Base-by-base conservation (phyloP, 2,329 filamentous ascomycete species). In the Phoma sp. region DNA sequence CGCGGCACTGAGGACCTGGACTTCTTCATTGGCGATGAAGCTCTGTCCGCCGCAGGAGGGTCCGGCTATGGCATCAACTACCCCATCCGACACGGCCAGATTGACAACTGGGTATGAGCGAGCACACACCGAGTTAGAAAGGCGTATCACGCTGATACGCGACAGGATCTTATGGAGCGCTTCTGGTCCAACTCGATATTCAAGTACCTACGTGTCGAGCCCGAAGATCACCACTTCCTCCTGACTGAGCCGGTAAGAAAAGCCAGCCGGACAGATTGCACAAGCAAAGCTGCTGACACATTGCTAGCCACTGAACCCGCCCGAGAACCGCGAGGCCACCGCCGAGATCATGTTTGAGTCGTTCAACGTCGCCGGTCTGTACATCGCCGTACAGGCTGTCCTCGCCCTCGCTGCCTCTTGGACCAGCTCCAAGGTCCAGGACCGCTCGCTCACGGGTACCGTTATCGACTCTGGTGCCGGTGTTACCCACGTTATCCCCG, bases 131-230 rank as follows among this genome's bases (percentile, higher is more conserved):
- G 40, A 27, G 8, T 2, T 4, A 6, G 14, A 11, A 29, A 29
- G 27, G 27, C 9, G 27, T 29, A 24, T n/a, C 14, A 33, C 57
- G 43, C 61, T 69, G 42, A 71, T 52, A 35, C 13, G 33, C 40
- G 29, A 58, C 49, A 95, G 90, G 95, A 99, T 78, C 91, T 97
- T 71, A 99, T 99, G 95, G 95, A 99, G 78, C 89, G 95, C 60
- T 99, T 98, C 81, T 99, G 95, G 95, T 98, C 96, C 65, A 98
- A 98, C 81, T 99, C 95, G 60, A 99, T 99, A 79, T 99, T 99
- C 86, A 99, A 99, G 77, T 99, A 99, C 74, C 85, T 99, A 47
- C 87, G 95, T 68, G 95, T 99, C 65, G 95, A 99, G 79, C 95
- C 95, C 27, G 95, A 99, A 79, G 95, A 99, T 75, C 95, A 99